phyloP scores from a whole-genome alignment of 2,329 filamentous ascomycete species.

The Nectriaceae sp. region DNA sequence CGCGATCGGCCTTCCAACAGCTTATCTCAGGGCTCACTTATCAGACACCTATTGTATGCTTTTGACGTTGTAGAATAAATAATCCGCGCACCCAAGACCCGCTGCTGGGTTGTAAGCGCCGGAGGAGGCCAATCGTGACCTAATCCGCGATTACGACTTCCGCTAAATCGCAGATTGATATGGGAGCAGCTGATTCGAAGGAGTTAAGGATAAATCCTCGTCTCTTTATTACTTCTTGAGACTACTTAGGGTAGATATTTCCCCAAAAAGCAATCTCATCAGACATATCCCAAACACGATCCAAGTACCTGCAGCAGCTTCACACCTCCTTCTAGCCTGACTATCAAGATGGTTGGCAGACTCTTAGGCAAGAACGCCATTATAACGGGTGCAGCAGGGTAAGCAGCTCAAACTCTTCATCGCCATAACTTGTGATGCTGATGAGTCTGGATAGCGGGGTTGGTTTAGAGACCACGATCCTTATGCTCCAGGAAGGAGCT shows the following conservation, averaged over 20 bases:
- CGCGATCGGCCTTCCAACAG: background rate
- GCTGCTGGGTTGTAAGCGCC: background rate
- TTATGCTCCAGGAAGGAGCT: conserved; percentile 84
- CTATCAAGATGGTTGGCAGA: conserved; percentile 40
- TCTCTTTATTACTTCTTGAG: conserved; percentile 45
- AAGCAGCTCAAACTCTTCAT: conserved; percentile 36
- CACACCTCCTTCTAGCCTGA: too few species aligned
- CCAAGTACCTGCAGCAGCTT: too few species aligned
- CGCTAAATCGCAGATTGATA: background rate
- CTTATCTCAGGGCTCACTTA: background rate
- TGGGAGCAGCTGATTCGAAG: conserved; percentile 42
- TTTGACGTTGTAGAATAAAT: background rate
- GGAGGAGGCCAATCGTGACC: background rate
- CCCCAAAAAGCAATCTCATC: too few species aligned
- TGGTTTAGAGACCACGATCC: conserved; percentile 84
- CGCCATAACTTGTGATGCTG: background rate
- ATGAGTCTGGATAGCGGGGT: conserved; percentile 64
- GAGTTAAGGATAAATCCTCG: too few species aligned
- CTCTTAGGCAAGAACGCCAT: conserved; percentile 63
- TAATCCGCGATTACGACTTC: background rate
- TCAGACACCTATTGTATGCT: background rate
- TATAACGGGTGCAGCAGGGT: conserved; percentile 84
- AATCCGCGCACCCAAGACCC: background rate
- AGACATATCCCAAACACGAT: too few species aligned
- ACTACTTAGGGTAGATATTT: conserved; percentile 22